Conservation (phyloP, 75 land plant genomes). For the Chamaecyparis obtusa region DNA sequence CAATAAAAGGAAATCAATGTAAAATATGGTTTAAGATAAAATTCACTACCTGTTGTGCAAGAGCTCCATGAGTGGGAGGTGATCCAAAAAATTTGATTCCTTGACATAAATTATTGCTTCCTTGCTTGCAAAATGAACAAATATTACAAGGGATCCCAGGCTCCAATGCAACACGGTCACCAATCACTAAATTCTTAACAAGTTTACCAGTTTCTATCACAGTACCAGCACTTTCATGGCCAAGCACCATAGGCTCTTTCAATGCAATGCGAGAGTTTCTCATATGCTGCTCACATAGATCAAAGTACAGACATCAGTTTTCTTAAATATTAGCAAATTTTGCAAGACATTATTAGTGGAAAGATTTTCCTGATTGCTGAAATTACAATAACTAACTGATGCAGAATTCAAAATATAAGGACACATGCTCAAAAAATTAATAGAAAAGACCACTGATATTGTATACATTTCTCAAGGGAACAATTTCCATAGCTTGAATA, state of each 20-base stretch:
- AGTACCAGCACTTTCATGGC: conserved; percentile 42
- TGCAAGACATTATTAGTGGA: background rate
- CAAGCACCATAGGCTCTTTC: conserved; percentile 51
- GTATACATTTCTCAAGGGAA: background rate
- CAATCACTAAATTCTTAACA: conserved; percentile 29
- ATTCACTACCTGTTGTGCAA: conserved; percentile 27
- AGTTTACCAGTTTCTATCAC: conserved; percentile 29
- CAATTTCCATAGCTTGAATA: background rate
- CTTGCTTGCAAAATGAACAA: conserved; percentile 65
- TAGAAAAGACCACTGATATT: background rate
- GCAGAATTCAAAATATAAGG: background rate
- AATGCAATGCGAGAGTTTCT: conserved; percentile 25
- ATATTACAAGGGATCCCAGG: conserved; percentile 34
- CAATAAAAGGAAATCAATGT: background rate
- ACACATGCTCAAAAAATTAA: background rate
- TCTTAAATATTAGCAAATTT: background rate
- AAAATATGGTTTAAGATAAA: background rate
- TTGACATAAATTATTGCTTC: conserved; percentile 34
- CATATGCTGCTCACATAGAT: conserved; percentile 21
- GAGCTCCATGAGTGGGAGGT: conserved; percentile 46
- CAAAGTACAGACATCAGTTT: background rate
- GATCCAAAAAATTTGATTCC: conserved; percentile 43
- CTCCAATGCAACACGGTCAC: conserved; percentile 45
- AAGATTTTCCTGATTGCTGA: background rate
- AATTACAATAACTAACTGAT: background rate